Base-by-base conservation (phyloP, 179 eudicot genomes). In the Gypsophila paniculata region DNA sequence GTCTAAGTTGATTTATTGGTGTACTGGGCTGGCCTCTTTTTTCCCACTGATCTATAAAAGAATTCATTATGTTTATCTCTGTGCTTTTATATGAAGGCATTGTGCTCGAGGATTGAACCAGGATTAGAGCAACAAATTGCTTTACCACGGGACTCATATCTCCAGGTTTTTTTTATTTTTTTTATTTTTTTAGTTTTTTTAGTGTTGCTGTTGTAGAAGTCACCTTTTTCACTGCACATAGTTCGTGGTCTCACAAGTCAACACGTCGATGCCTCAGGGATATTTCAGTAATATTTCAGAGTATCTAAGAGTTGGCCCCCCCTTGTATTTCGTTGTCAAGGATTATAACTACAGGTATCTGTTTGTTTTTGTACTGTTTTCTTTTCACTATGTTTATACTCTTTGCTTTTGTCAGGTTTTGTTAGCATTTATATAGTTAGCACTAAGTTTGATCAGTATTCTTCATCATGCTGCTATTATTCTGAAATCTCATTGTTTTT, bases 131-230 rank as follows among this genome's bases (percentile, higher is more conserved):
- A 94, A 82, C 89, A 94, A 81, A 86, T 94, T 78, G 99, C 94
- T 86, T 94, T 94, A 79, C 99, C 98, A 57, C 86, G 91, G 74
- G 96, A 94, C 76, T 94, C 97, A 5, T 94, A 94, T 79, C 99
- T 93, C 77, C 99, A 94, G 98, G 98, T 93, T 71, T 77, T 72
- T 32, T 55, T n/a, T n/a, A n/a, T n/a, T n/a, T n/a, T n/a, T n/a
- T n/a, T n/a, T n/a, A n/a, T n/a, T n/a, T n/a, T n/a, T n/a, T n/a
- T n/a, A n/a, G 23, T 61, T 49, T 42, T 6, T 23, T 55, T 70
- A 36, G 44, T n/a, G 72, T 51, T 21, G 26, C 46, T 63, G 36
- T 21, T 68, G 26, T 58, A 53, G 14, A 26, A 77, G 72, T 61
- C 29, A 62, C 38, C 38, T 69, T 25, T 44, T 19, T 22, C 65